A percentile compares a stretch with the other conserved stretches of the same genome.
These are phyloP conservation scores for Schizosaccharomyces lindneri DNA, from an alignment of 805 yeast genomes.

Conservation along the genomic window DNA sequence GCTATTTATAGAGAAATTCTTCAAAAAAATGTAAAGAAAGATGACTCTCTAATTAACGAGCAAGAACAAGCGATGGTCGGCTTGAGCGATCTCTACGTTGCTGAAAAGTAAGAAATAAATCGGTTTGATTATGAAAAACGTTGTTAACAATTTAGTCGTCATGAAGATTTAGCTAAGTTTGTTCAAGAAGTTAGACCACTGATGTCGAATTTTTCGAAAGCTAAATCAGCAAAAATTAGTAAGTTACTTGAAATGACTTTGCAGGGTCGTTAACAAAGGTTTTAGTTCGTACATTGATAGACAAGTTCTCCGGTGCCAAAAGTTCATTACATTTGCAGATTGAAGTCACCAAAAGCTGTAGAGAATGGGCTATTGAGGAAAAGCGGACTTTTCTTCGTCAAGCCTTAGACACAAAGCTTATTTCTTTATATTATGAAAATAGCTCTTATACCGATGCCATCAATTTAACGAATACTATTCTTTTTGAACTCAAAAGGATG, in stretches of 20 bases:
- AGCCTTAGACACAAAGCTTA: constrained; percentile 59
- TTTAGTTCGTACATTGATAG: constrained; percentile 43
- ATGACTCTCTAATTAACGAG: constrained; percentile 23
- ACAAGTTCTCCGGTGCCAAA: constrained; percentile 41
- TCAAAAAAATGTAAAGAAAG: constrained; percentile 9
- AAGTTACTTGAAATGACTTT: constrained; percentile 1
- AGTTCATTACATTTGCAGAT: constrained; percentile 46
- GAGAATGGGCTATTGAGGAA: constrained; percentile 65
- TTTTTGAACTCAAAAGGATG: constrained; percentile 69
- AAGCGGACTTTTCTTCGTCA: constrained; percentile 78
- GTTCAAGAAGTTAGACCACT: constrained; percentile 42
- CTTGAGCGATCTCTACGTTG: constrained; percentile 47
- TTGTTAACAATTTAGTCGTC: constrained; percentile 12
- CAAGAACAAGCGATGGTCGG: constrained; percentile 52
- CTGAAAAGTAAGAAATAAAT: constrained; percentile 10
- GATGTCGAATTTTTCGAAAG: constrained; percentile 67
- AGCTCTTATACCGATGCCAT: constrained; percentile 44
- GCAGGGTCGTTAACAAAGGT: background rate
- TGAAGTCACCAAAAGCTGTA: constrained; percentile 45
- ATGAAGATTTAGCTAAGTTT: constrained; percentile 30
- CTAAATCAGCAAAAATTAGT: constrained; percentile 75
- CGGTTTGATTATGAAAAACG: background rate
- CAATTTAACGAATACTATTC: constrained; percentile 40
- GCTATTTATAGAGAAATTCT: constrained; percentile 18
- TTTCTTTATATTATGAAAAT: constrained; percentile 47